Base-by-base conservation (phyloP, 164 flowering plant genomes). In the Litsea cubeba region DNA sequence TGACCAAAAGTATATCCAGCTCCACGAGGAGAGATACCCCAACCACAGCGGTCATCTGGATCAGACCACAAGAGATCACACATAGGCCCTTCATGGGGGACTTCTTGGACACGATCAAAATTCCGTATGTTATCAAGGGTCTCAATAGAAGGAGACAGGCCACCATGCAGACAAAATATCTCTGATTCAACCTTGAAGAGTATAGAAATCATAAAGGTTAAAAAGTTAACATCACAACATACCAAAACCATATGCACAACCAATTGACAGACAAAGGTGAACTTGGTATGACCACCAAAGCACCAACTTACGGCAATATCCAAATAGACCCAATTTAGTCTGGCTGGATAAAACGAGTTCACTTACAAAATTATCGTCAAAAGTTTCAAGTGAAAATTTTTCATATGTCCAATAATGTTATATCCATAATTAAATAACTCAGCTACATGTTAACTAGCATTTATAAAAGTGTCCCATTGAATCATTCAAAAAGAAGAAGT, bases 21-120 rank as follows among this genome's bases (percentile, higher is more conserved):
- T 77, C 98, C 98, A 77, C 97, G 86, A 10, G 98, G 98, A 62
- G 98, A 94, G 75, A 94, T 94, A 74, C 98, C 98, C 98, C 98
- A 94, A 68, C 98, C 98, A 83, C 98, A 91, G 5, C 97, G 94
- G 76, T 94, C 98, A 85, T 94, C 98, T 24, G 98, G 98, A 71
- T 94, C 98, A 74, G 98, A 94, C 98, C 97, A 94, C 50, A 94
- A 82, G 30, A 94, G 91, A 81, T 94, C 98, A 77, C 97, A 94
- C 98, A 94, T 94, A 25, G 98, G 91, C 15, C 98, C 98, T 78
- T 91, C 95, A 77, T 93, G 98, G 51, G 98, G 98, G 73, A 93
- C 98, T 83, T 93, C 98, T 90, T 93, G 98, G 76, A 94, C 98
- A 74, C 95, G 94, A 50, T 93, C 98, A 81, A 93, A 91, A 79